Evolutionary conservation across 257 asterid genomes (phyloP), one percentile per base, ranked within the genome.

Genomic region (Solanum gandarillasii): DNA sequence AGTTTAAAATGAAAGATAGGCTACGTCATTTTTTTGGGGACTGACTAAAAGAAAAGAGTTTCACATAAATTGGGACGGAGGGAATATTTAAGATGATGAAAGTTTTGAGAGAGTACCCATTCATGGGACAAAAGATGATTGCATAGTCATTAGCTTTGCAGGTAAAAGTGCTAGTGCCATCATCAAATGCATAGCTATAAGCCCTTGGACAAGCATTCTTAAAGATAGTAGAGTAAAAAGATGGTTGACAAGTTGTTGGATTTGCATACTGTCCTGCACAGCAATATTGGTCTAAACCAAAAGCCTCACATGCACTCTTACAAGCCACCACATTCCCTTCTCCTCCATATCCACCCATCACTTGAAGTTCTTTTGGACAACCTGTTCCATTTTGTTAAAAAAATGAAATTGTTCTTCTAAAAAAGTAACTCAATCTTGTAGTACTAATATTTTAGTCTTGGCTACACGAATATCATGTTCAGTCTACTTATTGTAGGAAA

Each of bases 211-310:
- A 95, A 35, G 95, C 98, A 79, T 93, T 90, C 90, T 95, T 92
- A 87, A 96, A 96, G 55, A 96, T 93, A 27, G 90, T 90, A 0
- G 98, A 91, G 84, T 96, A 95, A 89, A 93, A 94, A 2, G 98
- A 93, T 9, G 98, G 98, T 48, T 90, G 88, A 75, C 98, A 96
- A 20, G 98, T 93, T 1, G 94, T 34, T 3, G 98, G 98, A 89
- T 96, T 96, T 2, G 98, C 98, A 48, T 90, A 95, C 91, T 94
- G 93, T 14, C 98, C 98, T 16, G 98, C 94, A 92, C 98, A 96
- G 83, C 98, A 95, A 74, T 93, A 96, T 73, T 95, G 94, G 86
- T 94, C 98, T 35, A 93, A 87, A 58, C 96, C 94, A 70, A 96
- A 96, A 16, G 98, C 96, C 84, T 72, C 95, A 84, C 98, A 96